A percentile compares a stretch with the other conserved stretches of the same genome.
These are phyloP conservation scores for Ananas comosus DNA, from an alignment of 176 grass and related monocot species.

Conservation along the genomic window DNA sequence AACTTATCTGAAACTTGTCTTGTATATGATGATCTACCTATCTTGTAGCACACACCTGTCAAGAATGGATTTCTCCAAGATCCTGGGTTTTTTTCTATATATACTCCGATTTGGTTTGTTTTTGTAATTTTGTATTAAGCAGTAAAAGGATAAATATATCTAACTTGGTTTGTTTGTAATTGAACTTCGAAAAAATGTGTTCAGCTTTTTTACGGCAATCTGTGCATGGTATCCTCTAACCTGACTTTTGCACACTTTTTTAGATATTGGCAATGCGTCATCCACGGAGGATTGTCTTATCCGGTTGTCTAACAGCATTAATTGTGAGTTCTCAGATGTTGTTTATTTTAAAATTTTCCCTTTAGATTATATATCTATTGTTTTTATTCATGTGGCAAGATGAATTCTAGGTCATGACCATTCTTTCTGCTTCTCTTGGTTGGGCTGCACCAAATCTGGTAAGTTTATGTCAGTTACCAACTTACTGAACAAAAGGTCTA, in stretches of 20 bases:
- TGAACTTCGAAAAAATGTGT: not conserved
- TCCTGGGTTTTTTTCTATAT: no score
- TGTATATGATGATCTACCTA: no score
- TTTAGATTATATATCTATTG: not conserved
- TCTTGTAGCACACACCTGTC: no score
- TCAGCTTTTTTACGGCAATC: not conserved
- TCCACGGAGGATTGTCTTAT: constrained; percentile 74
- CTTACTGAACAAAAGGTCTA: no score
- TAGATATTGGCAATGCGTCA: constrained; percentile 96
- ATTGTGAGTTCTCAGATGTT: constrained; percentile 43
- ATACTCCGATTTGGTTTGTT: no score
- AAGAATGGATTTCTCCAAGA: no score
- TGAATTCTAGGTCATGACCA: constrained; percentile 83
- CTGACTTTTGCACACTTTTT: constrained; percentile 25
- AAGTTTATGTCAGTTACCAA: constrained; percentile 23
- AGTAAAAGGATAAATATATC: not conserved
- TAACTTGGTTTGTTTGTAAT: constrained; percentile 5
- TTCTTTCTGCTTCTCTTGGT: constrained; percentile 67
- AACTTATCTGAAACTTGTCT: no score
- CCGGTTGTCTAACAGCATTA: constrained; percentile 60
- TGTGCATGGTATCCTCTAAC: constrained; percentile 3
- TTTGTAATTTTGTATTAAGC: not conserved
- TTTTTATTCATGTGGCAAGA: not conserved
- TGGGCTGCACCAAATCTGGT: constrained; percentile 97
- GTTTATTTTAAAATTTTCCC: not conserved